Conservation (phyloP, 192 early-diverging fungal genomes). For the Tieghemiomyces parasiticus region DNA sequence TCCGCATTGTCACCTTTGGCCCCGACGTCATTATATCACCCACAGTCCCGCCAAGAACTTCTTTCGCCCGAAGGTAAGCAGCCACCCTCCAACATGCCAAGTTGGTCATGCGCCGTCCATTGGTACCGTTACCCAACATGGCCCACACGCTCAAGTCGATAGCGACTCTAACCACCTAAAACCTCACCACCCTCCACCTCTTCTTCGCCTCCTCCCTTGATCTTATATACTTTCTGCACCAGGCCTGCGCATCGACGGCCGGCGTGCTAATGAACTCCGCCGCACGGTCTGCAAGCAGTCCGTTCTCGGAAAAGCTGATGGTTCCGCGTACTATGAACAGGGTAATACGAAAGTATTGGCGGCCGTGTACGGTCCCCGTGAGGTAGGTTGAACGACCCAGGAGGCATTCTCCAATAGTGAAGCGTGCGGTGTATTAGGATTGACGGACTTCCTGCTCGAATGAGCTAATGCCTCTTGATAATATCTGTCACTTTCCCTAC, state of each 20-base stretch:
- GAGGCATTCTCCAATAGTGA: too few species aligned
- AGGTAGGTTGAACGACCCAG: slow-evolving; percentile 27
- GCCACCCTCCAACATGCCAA: background rate
- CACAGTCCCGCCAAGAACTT: slow-evolving; percentile 6
- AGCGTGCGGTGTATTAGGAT: too few species aligned
- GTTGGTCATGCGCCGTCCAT: background rate
- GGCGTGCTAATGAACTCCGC: slow-evolving; percentile 76
- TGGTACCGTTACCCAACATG: background rate
- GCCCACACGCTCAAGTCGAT: background rate
- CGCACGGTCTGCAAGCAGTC: slow-evolving; percentile 65
- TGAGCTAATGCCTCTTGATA: too few species aligned
- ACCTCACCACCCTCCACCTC: background rate
- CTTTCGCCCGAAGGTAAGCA: slow-evolving; percentile 11
- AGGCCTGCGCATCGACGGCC: slow-evolving; percentile 90
- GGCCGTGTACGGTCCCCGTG: slow-evolving; percentile 85
- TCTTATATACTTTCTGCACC: background rate
- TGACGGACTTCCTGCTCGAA: too few species aligned
- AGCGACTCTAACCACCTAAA: background rate
- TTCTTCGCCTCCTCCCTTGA: background rate
- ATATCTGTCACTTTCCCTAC: too few species aligned
- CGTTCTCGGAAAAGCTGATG: slow-evolving; percentile 73
- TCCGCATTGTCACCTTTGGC: too few species aligned
- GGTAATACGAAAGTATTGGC: slow-evolving; percentile 91
- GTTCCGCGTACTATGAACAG: slow-evolving; percentile 87
- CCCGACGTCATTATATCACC: too few species aligned